These are phyloP conservation scores for Helicocarpus griseus DNA, from an alignment of 2,329 filamentous ascomycete species.

Conservation along the genomic window DNA sequence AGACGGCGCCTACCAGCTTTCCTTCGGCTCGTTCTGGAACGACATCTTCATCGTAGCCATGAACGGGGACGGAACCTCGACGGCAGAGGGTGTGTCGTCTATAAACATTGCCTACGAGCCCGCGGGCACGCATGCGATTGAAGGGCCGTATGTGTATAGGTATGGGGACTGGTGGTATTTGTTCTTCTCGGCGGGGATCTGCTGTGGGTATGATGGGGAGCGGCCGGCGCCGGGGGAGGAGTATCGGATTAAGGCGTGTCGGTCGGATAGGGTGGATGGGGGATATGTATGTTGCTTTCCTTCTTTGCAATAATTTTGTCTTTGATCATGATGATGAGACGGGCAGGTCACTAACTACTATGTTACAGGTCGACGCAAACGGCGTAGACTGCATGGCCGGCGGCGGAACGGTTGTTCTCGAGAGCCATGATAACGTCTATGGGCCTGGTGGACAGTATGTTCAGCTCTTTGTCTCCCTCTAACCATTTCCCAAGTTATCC, in stretches of 20 bases:
- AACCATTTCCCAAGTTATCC: neutral
- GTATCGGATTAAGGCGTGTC: slow-evolving; percentile 57
- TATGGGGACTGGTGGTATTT: slow-evolving; percentile 53
- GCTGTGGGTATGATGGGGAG: slow-evolving; percentile 47
- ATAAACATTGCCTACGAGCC: slow-evolving; percentile 47
- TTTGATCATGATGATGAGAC: neutral
- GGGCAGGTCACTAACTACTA: too few species aligned
- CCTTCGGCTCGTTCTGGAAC: slow-evolving; percentile 61
- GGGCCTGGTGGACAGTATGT: slow-evolving; percentile 58
- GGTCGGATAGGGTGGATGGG: too few species aligned
- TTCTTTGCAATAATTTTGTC: neutral
- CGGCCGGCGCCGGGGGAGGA: slow-evolving; percentile 49
- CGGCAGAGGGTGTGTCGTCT: slow-evolving; percentile 17
- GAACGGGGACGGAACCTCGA: slow-evolving; percentile 18
- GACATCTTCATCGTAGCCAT: slow-evolving; percentile 54
- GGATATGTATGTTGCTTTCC: neutral
- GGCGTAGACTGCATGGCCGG: slow-evolving; percentile 45
- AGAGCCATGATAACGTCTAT: slow-evolving; percentile 51
- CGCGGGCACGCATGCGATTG: slow-evolving; percentile 42
- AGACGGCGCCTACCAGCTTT: slow-evolving; percentile 38
- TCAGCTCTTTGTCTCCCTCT: too few species aligned
- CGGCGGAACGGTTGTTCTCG: slow-evolving; percentile 53
- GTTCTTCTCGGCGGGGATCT: slow-evolving; percentile 52
- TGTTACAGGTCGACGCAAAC: slow-evolving; percentile 44
- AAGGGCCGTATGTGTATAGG: slow-evolving; percentile 49